Evolutionary conservation across 495 filamentous ascomycete genomes (phyloP), one percentile per base, ranked within the genome.

Genomic region (Podospora pseudoanserina): DNA sequence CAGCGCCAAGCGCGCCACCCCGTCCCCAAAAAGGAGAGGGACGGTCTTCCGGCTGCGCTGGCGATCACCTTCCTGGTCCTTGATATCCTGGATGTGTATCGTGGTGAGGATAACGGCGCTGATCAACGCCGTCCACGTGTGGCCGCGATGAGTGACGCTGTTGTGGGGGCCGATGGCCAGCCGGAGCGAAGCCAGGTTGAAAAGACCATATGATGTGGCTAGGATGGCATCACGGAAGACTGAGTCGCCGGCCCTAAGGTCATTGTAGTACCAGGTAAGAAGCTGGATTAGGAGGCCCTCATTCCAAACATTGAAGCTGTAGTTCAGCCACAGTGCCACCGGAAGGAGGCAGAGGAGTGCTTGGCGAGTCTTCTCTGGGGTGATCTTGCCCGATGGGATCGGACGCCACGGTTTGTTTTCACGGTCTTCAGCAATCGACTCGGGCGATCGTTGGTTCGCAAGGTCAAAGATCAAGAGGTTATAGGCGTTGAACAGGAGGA

Each of bases 381-480:
- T 80, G 15, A 88, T 72, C 16, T 78, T 76, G 3, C 77, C 72
- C 0, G 74, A 71, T 0, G 84, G 85, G 4, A 89, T 75, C 0
- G 84, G 83, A 0, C 87, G 80, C 84, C 86, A 88, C 1, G 84
- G 83, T 72, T 89, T 90, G 77, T 90, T 90, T 69, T 85, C 67
- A 0, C 53, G 9, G 67, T 88, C 86, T 72, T 88, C 86, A 0
- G 69, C 59, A n/a, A 85, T 69, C 3, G 84, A 84, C 20, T 75
- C 13, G n/a, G n/a, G 9, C 6, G n/a, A 19, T 5, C 57, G 18
- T 60, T 60, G 57, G 57, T 60, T 60, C 5, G 57, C 57, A 5
- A 60, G 57, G 26, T 60, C 27, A 28, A 60, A 20, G 2, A 30
- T 23, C 13, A 60, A 19, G 23, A 60, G 57, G 5, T 60, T 60